Conservation (phyloP, 148 eudicot genomes). For the Spergularia bocconei region DNA sequence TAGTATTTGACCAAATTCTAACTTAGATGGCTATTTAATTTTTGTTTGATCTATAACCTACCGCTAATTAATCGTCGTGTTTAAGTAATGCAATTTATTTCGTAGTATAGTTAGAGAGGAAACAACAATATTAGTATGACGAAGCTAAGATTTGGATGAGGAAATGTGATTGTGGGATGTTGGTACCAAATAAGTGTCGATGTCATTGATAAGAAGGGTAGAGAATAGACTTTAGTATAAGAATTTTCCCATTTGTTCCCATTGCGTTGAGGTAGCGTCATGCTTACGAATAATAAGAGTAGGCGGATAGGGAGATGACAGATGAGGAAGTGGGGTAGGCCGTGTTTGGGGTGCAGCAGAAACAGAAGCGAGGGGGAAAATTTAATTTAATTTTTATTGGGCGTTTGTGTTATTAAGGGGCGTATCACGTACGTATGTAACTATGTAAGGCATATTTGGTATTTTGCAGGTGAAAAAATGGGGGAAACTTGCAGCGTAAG, state of each 20-base stretch:
- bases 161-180: background rate
- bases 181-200: background rate
- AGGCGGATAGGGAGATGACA: background rate
- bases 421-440: too few species aligned
- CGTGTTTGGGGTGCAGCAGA: too few species aligned
- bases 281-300: slow-evolving; percentile 29
- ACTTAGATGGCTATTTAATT: too few species aligned
- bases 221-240: background rate
- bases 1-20: too few species aligned
- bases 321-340: slow-evolving; percentile 1
- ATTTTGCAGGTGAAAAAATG: background rate
- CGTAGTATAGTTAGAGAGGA: too few species aligned
- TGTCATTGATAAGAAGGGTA: background rate
- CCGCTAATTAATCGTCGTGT: too few species aligned
- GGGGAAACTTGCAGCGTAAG: slow-evolving; percentile 33
- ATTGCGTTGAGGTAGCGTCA: slow-evolving; percentile 55
- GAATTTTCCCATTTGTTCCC: slow-evolving; percentile 53
- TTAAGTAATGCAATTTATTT: too few species aligned
- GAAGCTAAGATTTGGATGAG: background rate
- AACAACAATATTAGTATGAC: too few species aligned
- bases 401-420: too few species aligned
- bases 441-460: background rate
- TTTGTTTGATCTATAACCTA: too few species aligned
- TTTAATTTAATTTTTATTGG: too few species aligned
- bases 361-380: too few species aligned